Evolutionary conservation across 2,329 filamentous ascomycete species (phyloP).

Genomic region (Penicillium sp.): DNA sequence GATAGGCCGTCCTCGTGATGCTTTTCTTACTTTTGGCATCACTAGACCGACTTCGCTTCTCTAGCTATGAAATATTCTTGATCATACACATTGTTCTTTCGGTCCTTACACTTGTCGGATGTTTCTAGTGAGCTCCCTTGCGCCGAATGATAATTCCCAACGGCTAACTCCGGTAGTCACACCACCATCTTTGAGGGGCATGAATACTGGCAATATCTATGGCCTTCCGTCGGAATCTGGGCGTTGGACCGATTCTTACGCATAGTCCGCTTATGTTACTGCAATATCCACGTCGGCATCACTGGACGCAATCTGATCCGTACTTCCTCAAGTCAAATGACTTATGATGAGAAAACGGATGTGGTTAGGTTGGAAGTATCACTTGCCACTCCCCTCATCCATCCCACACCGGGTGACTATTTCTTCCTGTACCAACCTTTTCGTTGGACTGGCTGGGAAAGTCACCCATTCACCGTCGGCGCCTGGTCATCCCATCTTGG

Average conservation of each 20-base stretch:
- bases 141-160: too few relatives aligned
- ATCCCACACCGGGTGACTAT: constrained; percentile 48
- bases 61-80: constrained; percentile 46
- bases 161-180: constrained; percentile 35
- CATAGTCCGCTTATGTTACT: constrained; percentile 43
- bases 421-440: constrained; percentile 53
- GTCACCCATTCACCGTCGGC: constrained; percentile 52
- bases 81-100: constrained; percentile 42
- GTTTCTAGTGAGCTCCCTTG: constrained; percentile 46
- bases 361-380: constrained; percentile 50
- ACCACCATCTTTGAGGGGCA: constrained; percentile 48
- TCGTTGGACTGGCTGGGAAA: constrained; percentile 49
- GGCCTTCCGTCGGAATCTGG: constrained; percentile 52
- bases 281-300: constrained; percentile 41
- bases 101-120: constrained; percentile 43
- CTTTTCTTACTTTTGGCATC: constrained; percentile 46
- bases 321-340: constrained; percentile 40
- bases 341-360: constrained; percentile 46
- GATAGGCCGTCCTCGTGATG: constrained; percentile 40
- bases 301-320: constrained; percentile 18
- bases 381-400: constrained; percentile 33
- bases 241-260: constrained; percentile 48
- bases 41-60: constrained; percentile 46
- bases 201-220: constrained; percentile 53
- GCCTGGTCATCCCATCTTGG: constrained; percentile 26